Percentiles rank a stretch among this genome's conserved stretches.
phyloP scores from a whole-genome alignment of 352 stramenopile species.

The Globisporangium middletonii region DNA sequence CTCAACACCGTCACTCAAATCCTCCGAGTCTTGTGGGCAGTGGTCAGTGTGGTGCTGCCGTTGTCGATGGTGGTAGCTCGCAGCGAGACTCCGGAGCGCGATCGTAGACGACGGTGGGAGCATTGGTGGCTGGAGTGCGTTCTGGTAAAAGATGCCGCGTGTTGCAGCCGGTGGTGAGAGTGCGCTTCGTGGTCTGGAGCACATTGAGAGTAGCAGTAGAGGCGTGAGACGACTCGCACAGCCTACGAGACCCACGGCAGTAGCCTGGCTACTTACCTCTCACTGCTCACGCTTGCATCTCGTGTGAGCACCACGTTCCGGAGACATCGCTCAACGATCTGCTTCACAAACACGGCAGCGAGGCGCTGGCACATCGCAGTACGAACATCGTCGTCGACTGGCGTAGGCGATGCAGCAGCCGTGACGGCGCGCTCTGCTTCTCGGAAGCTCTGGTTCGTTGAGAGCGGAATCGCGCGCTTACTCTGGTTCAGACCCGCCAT shows the following conservation, averaged over 20 bases:
- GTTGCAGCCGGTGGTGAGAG: not conserved
- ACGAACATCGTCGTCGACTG: too few relatives aligned
- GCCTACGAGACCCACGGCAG: too few relatives aligned
- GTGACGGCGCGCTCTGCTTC: too few relatives aligned
- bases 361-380: not conserved
- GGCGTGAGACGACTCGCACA: too few relatives aligned
- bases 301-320: not conserved
- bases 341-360: conserved; percentile 2
- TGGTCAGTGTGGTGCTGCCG: not conserved
- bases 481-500: not conserved
- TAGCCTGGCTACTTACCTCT: too few relatives aligned
- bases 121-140: conserved; percentile 16
- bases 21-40: not conserved
- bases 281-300: not conserved
- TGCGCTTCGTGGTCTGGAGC: not conserved
- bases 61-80: conserved; percentile 4
- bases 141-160: conserved; percentile 26
- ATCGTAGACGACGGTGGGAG: conserved; percentile 18
- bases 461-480: too few relatives aligned
- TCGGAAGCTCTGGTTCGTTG: too few relatives aligned
- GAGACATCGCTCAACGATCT: not conserved
- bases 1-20: not conserved
- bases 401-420: too few relatives aligned
- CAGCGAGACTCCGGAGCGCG: conserved; percentile 8
- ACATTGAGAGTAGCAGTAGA: not conserved